Conservation (phyloP, 495 filamentous ascomycete species). For the Xeromyces bisporus region DNA sequence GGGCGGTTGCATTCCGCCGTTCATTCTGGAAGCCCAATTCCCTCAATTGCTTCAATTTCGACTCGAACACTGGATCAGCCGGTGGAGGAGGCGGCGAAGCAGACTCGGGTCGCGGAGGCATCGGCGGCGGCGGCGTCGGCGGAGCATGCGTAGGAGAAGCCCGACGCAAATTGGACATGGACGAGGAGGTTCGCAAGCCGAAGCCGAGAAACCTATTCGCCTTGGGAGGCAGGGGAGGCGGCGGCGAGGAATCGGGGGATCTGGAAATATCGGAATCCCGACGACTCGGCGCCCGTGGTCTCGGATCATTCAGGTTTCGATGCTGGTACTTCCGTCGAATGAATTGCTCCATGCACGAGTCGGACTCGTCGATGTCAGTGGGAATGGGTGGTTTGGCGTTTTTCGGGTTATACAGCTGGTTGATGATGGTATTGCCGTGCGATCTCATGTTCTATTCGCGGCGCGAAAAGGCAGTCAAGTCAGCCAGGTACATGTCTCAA, state of each 20-base stretch:
- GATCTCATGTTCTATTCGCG: slow-evolving; percentile 87
- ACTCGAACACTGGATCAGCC: slow-evolving; percentile 36
- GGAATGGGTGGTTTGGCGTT: slow-evolving; percentile 68
- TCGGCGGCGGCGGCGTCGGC: slow-evolving; percentile 14
- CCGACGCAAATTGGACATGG: slow-evolving; percentile 39
- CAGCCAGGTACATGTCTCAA: too few species aligned
- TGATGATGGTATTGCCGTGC: slow-evolving; percentile 70
- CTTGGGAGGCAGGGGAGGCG: slow-evolving; percentile 76
- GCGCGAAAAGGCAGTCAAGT: too few species aligned
- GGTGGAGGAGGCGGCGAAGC: slow-evolving; percentile 8
- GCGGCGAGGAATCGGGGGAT: slow-evolving; percentile 31
- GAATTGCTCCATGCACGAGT: slow-evolving; percentile 82
- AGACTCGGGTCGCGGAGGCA: slow-evolving; percentile 10
- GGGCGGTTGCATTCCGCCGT: slow-evolving; percentile 56
- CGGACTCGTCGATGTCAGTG: slow-evolving; percentile 77
- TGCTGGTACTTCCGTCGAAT: slow-evolving; percentile 88
- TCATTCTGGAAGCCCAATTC: slow-evolving; percentile 92
- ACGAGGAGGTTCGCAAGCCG: slow-evolving; percentile 51
- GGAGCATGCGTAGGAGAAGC: slow-evolving; percentile 12
- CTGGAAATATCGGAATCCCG: slow-evolving; percentile 21
- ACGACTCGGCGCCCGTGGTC: slow-evolving; percentile 29
- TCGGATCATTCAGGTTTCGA: slow-evolving; percentile 36
- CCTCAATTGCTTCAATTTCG: slow-evolving; percentile 57
- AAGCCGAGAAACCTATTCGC: slow-evolving; percentile 61
- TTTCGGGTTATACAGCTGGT: slow-evolving; percentile 73